phyloP scores from a whole-genome alignment of 768 basidiomycete species.

The Boletus eberwhitei region DNA sequence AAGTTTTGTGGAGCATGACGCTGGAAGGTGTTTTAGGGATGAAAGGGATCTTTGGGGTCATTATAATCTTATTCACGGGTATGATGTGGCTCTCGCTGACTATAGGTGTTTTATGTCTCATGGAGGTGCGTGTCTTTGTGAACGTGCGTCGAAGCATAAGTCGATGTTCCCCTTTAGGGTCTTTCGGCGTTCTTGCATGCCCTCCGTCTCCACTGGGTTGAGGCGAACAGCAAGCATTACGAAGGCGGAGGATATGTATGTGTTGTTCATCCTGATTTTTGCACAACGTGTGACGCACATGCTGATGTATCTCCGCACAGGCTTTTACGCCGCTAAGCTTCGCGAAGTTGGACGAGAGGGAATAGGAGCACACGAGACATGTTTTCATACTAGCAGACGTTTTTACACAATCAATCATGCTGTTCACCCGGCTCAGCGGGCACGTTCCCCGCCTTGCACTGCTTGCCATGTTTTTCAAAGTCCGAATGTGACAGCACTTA shows the following conservation, averaged over 20 bases:
- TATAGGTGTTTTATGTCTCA: slow-evolving; percentile 78
- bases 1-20: slow-evolving; percentile 91
- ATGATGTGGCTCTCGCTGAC: slow-evolving; percentile 79
- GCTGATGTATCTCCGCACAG: slow-evolving; percentile 34
- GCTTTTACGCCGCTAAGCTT: slow-evolving; percentile 49
- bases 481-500: slow-evolving; percentile 23
- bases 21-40: slow-evolving; percentile 60
- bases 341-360: slow-evolving; percentile 39
- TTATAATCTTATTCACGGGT: slow-evolving; percentile 48
- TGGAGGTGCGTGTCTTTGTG: slow-evolving; percentile 69
- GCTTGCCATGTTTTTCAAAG: slow-evolving; percentile 25
- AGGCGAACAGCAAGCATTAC: slow-evolving; percentile 96
- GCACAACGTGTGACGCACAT: slow-evolving; percentile 24
- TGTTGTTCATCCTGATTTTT: slow-evolving; percentile 25
- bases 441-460: neutral
- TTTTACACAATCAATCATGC: slow-evolving; percentile 14
- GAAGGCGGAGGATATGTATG: slow-evolving; percentile 86
- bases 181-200: slow-evolving; percentile 96
- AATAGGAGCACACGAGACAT: slow-evolving; percentile 22
- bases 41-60: slow-evolving; percentile 59
- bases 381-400: slow-evolving; percentile 17
- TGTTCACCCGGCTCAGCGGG: neutral
- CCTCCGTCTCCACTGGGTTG: slow-evolving; percentile 95
- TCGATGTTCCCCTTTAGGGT: slow-evolving; percentile 48
- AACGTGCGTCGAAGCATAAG: slow-evolving; percentile 17